These are phyloP conservation scores for Blastobotrys capitulatus DNA, from an alignment of 1,139 yeast genomes.

Conservation along the genomic window DNA sequence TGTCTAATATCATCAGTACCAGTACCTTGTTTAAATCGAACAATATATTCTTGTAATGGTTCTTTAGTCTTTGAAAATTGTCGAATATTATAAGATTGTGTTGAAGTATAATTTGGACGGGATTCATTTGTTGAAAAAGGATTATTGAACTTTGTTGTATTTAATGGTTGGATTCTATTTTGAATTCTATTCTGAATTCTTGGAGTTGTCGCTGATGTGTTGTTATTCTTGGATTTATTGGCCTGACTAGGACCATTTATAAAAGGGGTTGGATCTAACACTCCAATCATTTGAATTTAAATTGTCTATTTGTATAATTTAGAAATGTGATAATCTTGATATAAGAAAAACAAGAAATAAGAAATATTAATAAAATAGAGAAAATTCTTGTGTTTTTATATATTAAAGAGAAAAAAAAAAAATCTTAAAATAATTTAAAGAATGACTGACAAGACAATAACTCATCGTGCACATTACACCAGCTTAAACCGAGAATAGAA, in stretches of 20 bases:
- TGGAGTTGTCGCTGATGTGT: neutral
- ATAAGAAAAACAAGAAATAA: neutral
- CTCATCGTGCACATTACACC: no score
- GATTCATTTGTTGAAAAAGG: no score
- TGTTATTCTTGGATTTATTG: neutral
- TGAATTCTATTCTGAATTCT: neutral
- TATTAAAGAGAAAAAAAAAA: no score
- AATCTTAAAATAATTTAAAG: no score
- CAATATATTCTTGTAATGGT: slow-evolving; percentile 7
- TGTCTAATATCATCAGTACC: slow-evolving; percentile 9
- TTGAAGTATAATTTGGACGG: no score
- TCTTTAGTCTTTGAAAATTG: neutral
- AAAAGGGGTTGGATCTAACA: slow-evolving; percentile 1
- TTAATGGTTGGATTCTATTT: neutral
- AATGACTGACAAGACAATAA: no score
- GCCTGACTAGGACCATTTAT: no score
- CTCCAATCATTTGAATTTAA: slow-evolving; percentile 2
- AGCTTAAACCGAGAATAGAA: no score
- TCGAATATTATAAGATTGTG: neutral
- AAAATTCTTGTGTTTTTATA: no score
- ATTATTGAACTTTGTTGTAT: no score
- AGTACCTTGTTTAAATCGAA: slow-evolving; percentile 8
- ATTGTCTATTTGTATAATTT: no score
- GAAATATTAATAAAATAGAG: neutral
- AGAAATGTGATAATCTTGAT: neutral